Percentiles rank a stretch among this genome's conserved stretches.
phyloP scores from a whole-genome alignment of 345 rosid genomes.

The Heritiera fomes region DNA sequence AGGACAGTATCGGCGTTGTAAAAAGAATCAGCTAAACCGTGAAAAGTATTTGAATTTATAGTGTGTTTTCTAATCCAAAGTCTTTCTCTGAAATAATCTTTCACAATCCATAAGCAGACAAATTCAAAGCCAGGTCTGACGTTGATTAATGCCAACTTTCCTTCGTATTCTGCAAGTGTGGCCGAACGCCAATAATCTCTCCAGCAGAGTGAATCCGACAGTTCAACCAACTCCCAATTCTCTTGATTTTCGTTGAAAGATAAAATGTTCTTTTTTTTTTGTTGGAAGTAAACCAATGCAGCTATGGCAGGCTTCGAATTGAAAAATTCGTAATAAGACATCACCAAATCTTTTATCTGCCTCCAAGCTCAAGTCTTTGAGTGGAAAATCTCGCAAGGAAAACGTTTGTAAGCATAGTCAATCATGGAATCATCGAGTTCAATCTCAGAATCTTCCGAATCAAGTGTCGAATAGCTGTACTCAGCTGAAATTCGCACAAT shows the following conservation, averaged over 20 bases:
- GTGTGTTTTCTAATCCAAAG: not conserved
- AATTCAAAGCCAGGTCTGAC: not conserved
- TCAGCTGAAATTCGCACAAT: not conserved
- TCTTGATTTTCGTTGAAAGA: not conserved
- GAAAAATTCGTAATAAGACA: not conserved
- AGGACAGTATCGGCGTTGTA: not conserved
- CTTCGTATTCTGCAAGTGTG: not conserved
- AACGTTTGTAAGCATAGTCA: not conserved
- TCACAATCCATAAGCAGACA: not conserved
- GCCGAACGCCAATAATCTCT: not conserved
- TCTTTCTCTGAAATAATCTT: not conserved
- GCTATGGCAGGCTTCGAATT: not conserved
- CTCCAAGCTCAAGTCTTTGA: not conserved
- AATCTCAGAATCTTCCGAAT: conserved; percentile 15
- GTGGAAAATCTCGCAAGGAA: conserved; percentile 4
- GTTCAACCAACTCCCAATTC: not conserved
- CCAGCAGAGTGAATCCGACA: not conserved
- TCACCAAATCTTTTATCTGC: too few relatives aligned
- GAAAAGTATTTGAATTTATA: not conserved
- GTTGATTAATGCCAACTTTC: not conserved
- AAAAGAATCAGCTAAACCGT: not conserved
- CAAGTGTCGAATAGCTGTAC: too few relatives aligned
- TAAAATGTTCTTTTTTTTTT: not conserved
- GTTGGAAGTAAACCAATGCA: not conserved
- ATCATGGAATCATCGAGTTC: not conserved